phyloP scores from a whole-genome alignment of 345 rosid species.

The Hypericum perforatum region DNA sequence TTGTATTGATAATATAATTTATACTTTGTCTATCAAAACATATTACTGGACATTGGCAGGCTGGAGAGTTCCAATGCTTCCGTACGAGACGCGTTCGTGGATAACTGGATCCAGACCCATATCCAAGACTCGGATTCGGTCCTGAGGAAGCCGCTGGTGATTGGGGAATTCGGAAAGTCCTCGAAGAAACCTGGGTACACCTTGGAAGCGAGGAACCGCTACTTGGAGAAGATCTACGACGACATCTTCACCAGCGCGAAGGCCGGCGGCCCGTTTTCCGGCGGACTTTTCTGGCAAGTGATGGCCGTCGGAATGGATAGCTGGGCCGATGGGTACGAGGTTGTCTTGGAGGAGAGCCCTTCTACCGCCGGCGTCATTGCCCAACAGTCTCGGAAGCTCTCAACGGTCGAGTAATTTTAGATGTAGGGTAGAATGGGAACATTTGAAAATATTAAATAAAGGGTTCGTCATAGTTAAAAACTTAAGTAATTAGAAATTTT shows the following conservation, averaged over 20 bases:
- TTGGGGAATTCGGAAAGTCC: constrained; percentile 60
- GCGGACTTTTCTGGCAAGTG: constrained; percentile 74
- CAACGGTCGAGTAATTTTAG: no score
- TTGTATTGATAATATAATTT: no score
- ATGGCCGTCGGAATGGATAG: constrained; percentile 33
- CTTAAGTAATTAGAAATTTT: no score
- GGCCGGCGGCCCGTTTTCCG: constrained; percentile 34
- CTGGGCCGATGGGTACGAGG: constrained; percentile 51
- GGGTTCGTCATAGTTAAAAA: no score
- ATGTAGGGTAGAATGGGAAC: no score
- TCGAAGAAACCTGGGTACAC: constrained; percentile 35
- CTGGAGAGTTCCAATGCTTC: constrained; percentile 28
- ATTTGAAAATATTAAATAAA: no score
- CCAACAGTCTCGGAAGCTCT: not conserved
- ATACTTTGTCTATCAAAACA: no score
- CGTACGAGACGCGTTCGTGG: constrained; percentile 31
- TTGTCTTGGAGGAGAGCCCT: constrained; percentile 41
- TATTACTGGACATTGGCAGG: constrained; percentile 33
- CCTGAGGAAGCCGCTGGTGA: constrained; percentile 46
- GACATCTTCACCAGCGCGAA: constrained; percentile 38
- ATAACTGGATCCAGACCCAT: constrained; percentile 43
- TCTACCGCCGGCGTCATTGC: constrained; percentile 32
- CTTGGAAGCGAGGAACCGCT: constrained; percentile 35
- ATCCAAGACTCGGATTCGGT: constrained; percentile 29
- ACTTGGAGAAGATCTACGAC: constrained; percentile 33